Evolutionary conservation across 148 eudicot species (phyloP).

Genomic region (Mesembryanthemum crystallinum): DNA sequence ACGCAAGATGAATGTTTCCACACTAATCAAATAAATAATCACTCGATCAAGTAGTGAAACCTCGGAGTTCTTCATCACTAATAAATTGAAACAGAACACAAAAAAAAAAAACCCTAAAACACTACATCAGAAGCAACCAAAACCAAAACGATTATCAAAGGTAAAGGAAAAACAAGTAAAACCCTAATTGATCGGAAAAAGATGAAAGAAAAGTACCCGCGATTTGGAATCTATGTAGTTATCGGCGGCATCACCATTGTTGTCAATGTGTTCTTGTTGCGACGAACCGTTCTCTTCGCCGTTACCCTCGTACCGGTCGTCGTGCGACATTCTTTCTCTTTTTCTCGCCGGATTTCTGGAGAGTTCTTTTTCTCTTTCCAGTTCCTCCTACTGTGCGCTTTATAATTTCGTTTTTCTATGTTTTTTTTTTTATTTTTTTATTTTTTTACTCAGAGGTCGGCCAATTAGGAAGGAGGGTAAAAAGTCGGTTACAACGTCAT

Average conservation of each 20-base stretch:
- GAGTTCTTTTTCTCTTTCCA: background rate
- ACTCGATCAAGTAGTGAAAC: background rate
- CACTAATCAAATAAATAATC: background rate
- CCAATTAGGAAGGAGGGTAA: too few relatives aligned
- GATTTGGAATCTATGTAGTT: constrained; percentile 45
- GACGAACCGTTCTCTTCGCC: constrained; percentile 45
- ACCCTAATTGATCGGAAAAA: background rate
- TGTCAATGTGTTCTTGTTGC: constrained; percentile 32
- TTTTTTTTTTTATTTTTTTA: too few relatives aligned
- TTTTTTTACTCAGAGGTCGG: too few relatives aligned
- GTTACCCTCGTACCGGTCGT: constrained; percentile 39
- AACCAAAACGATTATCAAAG: background rate
- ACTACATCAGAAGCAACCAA: too few relatives aligned
- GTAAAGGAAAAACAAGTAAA: background rate
- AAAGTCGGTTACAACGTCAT: too few relatives aligned
- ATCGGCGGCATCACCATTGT: constrained; percentile 34
- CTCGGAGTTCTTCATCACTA: background rate
- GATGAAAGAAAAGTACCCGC: constrained; percentile 28
- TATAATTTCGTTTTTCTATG: too few relatives aligned
- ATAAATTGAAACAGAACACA: background rate
- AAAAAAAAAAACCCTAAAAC: background rate
- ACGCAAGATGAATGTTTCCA: background rate
- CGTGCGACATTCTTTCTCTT: constrained; percentile 39
- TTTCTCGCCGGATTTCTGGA: background rate
- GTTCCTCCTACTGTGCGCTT: too few relatives aligned